Evolutionary conservation across 495 filamentous ascomycete species (phyloP).

Genomic region (Tuber brumale): DNA sequence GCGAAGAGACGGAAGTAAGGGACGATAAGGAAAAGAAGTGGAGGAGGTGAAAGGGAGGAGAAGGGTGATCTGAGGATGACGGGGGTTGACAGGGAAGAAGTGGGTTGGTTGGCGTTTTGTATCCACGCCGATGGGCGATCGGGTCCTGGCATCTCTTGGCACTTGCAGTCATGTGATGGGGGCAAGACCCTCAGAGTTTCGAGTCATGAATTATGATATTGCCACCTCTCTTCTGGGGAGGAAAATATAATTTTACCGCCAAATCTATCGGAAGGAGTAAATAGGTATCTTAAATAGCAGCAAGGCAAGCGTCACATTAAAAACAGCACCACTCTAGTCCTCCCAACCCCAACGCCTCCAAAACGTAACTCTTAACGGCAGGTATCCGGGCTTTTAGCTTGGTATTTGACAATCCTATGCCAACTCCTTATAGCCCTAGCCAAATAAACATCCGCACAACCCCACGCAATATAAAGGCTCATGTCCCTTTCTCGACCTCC

Average conservation of each 20-base stretch:
- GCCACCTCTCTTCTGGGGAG: not conserved
- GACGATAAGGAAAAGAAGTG: not conserved
- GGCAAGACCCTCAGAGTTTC: not conserved
- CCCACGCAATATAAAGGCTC: too few relatives aligned
- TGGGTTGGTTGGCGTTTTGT: constrained; percentile 38
- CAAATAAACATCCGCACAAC: too few relatives aligned
- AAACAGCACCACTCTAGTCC: not conserved
- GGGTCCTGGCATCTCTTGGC: not conserved
- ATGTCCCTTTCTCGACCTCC: not conserved
- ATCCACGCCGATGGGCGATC: not conserved
- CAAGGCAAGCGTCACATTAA: not conserved
- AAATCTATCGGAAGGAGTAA: not conserved
- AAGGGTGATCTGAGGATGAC: constrained; percentile 19
- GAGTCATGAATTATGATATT: not conserved
- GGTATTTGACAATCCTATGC: too few relatives aligned
- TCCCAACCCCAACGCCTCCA: not conserved
- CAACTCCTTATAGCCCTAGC: too few relatives aligned
- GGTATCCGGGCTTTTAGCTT: not conserved
- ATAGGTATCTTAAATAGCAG: not conserved
- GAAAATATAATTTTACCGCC: not conserved
- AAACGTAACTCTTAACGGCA: not conserved
- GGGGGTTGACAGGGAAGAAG: constrained; percentile 25
- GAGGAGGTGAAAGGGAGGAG: constrained; percentile 1
- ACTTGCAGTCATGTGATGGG: not conserved
- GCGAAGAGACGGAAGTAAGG: not conserved